phyloP scores from a whole-genome alignment of 2,329 filamentous ascomycete species.

The Aspergillus pseudoviridinutans region DNA sequence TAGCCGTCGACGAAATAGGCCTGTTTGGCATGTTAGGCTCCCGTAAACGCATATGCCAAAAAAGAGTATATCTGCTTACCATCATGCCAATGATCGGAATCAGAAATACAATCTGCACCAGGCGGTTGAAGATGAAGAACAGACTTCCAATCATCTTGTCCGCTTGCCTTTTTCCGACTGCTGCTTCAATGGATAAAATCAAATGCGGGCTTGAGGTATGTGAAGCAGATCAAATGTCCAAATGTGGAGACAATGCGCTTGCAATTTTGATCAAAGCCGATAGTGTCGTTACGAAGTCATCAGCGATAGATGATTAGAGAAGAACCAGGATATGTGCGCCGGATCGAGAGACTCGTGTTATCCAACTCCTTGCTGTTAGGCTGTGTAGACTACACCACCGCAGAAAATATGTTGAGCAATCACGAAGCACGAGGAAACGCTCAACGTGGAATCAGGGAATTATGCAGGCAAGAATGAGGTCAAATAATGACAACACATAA shows the following conservation, averaged over 20 bases:
- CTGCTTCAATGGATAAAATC: not conserved
- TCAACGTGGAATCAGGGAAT: not conserved
- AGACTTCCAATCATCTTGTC: slow-evolving; percentile 50
- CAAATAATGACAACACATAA: slow-evolving; percentile 6
- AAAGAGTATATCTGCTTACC: slow-evolving; percentile 28
- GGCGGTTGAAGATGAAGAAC: slow-evolving; percentile 59
- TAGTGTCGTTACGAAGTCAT: slow-evolving; percentile 1
- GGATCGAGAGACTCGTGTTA: not conserved
- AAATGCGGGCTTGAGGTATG: slow-evolving; percentile 1
- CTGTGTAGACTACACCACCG: not conserved
- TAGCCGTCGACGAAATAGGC: slow-evolving; percentile 60
- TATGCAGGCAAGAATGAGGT: slow-evolving; percentile 1
- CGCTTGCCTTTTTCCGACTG: slow-evolving; percentile 2
- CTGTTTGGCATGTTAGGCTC: slow-evolving; percentile 21
- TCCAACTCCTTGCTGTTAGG: not conserved
- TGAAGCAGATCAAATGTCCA: not conserved
- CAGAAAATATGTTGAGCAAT: not conserved
- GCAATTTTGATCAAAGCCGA: not conserved
- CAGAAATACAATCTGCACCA: slow-evolving; percentile 59
- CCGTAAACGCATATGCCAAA: not conserved
- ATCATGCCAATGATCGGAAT: slow-evolving; percentile 63
- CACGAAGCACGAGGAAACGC: not conserved
- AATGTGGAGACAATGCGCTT: not conserved
- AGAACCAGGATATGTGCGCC: not conserved
- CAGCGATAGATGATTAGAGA: not conserved